These are phyloP conservation scores for Malus hybrid DNA, from an alignment of 331 rosid genomes.

Conservation along the genomic window DNA sequence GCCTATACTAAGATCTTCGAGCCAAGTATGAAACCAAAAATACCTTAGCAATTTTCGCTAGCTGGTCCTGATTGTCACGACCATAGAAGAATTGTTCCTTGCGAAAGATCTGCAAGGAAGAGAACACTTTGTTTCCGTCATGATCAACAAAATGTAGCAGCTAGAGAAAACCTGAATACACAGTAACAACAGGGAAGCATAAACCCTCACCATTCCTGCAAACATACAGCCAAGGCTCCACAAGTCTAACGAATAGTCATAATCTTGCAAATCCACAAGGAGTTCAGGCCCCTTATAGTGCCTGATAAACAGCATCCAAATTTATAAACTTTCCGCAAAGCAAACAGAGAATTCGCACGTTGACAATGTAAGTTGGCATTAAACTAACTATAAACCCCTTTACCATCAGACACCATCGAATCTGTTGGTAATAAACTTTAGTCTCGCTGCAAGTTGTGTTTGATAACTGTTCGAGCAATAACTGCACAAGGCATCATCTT, in stretches of 20 bases:
- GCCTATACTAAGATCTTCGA: not conserved
- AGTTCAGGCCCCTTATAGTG: constrained; percentile 49
- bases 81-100: constrained; percentile 48
- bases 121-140: not conserved
- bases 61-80: constrained; percentile 43
- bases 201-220: constrained; percentile 40
- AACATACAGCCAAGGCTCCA: constrained; percentile 48
- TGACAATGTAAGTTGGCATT: not conserved
- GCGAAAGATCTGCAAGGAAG: constrained; percentile 29
- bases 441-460: not conserved
- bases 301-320: constrained; percentile 15
- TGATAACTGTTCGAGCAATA: not conserved
- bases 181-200: not conserved
- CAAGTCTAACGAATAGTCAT: constrained; percentile 42
- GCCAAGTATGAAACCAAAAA: not conserved
- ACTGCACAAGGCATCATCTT: not conserved
- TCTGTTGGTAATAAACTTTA: not conserved
- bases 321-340: constrained; percentile 1
- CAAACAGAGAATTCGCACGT: not conserved
- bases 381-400: not conserved
- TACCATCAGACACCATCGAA: not conserved
- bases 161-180: not conserved
- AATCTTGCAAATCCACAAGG: constrained; percentile 40
- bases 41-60: constrained; percentile 39
- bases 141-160: not conserved